A percentile compares a stretch with the other conserved stretches of the same genome.
Evolutionary conservation across 1,139 yeast genomes (phyloP).

Genomic region (Pichia sp.): DNA sequence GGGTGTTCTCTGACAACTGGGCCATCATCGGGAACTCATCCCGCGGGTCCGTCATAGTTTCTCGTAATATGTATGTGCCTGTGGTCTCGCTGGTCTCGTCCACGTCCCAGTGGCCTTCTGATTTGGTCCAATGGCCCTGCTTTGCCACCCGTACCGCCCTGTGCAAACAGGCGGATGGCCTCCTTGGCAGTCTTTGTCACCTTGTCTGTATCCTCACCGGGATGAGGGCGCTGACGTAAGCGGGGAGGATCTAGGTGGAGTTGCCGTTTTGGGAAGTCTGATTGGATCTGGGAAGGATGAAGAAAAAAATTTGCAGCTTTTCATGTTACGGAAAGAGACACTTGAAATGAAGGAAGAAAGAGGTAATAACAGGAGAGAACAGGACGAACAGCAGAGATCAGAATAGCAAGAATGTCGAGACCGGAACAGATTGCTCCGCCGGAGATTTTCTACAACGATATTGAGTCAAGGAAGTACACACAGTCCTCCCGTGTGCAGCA

Average conservation of each 20-base stretch:
- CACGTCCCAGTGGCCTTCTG: not conserved
- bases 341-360: not conserved
- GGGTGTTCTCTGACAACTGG: constrained; percentile 12
- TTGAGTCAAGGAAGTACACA: constrained; percentile 86
- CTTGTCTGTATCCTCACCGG: not conserved
- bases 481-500: constrained; percentile 94
- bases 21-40: not conserved
- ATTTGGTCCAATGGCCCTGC: no score
- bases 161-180: not conserved
- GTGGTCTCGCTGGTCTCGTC: not conserved
- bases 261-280: constrained; percentile 5
- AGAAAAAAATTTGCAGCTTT: constrained; percentile 1
- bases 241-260: not conserved
- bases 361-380: not conserved
- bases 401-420: constrained; percentile 65
- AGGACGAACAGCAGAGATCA: not conserved
- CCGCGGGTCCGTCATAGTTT: constrained; percentile 5
- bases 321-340: not conserved
- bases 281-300: not conserved
- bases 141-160: no score
- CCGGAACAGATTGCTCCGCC: constrained; percentile 98
- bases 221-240: not conserved
- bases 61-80: not conserved
- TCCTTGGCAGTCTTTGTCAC: not conserved
- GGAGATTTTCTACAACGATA: constrained; percentile 87